Percentiles rank a stretch among this genome's conserved stretches.
phyloP scores from a whole-genome alignment of 768 basidiomycete species.

The Lactifluus subvellereus region DNA sequence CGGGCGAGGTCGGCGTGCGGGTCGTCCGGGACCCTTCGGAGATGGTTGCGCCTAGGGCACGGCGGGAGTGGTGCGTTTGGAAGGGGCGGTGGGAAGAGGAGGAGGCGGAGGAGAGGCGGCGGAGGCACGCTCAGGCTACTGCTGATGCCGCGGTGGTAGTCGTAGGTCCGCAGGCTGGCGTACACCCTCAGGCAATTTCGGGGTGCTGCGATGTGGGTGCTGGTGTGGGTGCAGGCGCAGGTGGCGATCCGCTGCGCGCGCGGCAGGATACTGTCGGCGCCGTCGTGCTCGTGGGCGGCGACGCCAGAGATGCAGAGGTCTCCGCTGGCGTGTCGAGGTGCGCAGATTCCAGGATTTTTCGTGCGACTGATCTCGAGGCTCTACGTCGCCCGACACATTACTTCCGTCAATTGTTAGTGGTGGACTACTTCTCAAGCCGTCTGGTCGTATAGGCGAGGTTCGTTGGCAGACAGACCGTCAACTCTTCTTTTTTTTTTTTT shows the following conservation, averaged over 20 bases:
- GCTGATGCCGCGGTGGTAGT: background rate
- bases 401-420: conserved; percentile 42
- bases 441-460: conserved; percentile 76
- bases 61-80: conserved; percentile 58
- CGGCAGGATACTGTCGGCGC: conserved; percentile 80
- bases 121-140: background rate
- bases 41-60: conserved; percentile 47
- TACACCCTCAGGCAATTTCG: no score
- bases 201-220: no score
- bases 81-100: conserved; percentile 27
- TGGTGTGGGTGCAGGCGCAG: no score
- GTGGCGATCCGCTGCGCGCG: conserved; percentile 20
- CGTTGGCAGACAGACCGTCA: background rate
- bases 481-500: background rate
- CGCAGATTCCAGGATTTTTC: background rate
- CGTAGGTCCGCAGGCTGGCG: no score
- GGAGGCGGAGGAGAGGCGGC: conserved; percentile 6
- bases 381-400: background rate
- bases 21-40: conserved; percentile 32
- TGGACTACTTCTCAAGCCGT: conserved; percentile 67
- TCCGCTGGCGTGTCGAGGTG: conserved; percentile 78
- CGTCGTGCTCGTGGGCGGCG: conserved; percentile 47
- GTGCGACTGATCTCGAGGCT: no score
- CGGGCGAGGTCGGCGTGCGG: conserved; percentile 30
- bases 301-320: conserved; percentile 32